Base-by-base conservation (phyloP, 495 filamentous ascomycete genomes). In the Xylaria cubensis region DNA sequence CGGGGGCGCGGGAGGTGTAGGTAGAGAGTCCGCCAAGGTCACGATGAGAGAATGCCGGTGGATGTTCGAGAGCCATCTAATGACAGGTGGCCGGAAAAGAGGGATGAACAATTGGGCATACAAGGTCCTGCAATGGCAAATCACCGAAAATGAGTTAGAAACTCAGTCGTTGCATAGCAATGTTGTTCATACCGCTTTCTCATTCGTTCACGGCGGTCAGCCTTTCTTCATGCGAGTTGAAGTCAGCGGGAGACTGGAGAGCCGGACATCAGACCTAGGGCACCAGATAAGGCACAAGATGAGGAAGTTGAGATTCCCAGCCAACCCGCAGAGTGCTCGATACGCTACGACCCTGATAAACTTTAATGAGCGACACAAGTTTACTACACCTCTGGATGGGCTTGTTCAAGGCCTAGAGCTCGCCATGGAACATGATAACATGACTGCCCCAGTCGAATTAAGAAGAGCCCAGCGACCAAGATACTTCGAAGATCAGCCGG, bases 381-480 rank as follows among this genome's bases (percentile, higher is more conserved):
- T 24, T 4, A 19, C 46, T 10, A 72, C 67, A 21, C 72, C 32
- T 3, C 69, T 80, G 9, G 77, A 80, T 53, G 34, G 17, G 32
- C 53, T 77, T 8, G 77, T 76, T 8, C 58, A 65, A 21, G 26
- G 58, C n/a, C 69, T 80, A 4, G 65, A 70, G 2, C 12, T 64
- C 4, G 70, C 71, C 8, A 79, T 80, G 78, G 69, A 76, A 34
- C 32, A 65, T 19, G 68, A 74, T 12, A 80, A 79, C 50, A 66
- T 73, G 74, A 32, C 44, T 19, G 62, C 58, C 7, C 72, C 78
- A n/a, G 39, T 77, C 46, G 78, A 79, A 50, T 15, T 80, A 3
- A 46, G 42, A 64, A 53, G 58, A 51, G 29, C 42, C 12, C 55
- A 64, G 46, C 50, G 36, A 19, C 68, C 68, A 26, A 69, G 53